Evolutionary conservation across 176 grass and related monocot genomes (phyloP).

Genomic region (Zoysia pacifica): DNA sequence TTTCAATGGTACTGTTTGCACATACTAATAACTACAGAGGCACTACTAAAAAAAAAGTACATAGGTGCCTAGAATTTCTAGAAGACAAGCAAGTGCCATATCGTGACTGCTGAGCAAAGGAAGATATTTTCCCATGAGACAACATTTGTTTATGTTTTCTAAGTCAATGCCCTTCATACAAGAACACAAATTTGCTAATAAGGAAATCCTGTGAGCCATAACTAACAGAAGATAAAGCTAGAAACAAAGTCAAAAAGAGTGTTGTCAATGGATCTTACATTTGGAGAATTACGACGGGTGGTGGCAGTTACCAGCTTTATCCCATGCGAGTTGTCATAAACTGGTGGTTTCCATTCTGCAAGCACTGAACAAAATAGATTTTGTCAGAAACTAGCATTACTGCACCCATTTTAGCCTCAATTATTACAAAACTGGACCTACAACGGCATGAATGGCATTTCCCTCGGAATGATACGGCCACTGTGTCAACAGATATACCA

Average conservation of each 20-base stretch:
- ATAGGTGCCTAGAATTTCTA: background rate
- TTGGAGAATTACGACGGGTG: conserved; percentile 97
- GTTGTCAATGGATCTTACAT: conserved; percentile 54
- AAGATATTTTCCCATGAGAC: background rate
- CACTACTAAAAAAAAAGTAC: too few relatives aligned
- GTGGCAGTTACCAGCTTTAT: conserved; percentile 91
- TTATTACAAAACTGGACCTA: conserved; percentile 2
- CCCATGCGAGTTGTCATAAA: conserved; percentile 93
- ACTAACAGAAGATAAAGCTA: conserved; percentile 1
- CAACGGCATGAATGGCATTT: background rate
- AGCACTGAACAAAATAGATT: conserved; percentile 60
- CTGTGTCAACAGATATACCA: conserved; percentile 5
- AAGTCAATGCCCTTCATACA: background rate
- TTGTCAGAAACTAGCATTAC: conserved; percentile 41
- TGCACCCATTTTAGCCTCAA: background rate
- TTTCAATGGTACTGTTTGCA: background rate
- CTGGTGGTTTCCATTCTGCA: conserved; percentile 99
- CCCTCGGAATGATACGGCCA: background rate
- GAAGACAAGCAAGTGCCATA: background rate
- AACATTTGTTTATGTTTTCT: background rate
- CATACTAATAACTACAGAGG: background rate
- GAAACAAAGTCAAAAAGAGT: conserved; percentile 17
- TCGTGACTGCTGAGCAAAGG: background rate
- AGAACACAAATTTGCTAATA: background rate
- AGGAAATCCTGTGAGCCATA: background rate